Evolutionary conservation across 805 yeast genomes (phyloP), one percentile per base, ranked within the genome.

Genomic region (Saccharomycopsis sp.): DNA sequence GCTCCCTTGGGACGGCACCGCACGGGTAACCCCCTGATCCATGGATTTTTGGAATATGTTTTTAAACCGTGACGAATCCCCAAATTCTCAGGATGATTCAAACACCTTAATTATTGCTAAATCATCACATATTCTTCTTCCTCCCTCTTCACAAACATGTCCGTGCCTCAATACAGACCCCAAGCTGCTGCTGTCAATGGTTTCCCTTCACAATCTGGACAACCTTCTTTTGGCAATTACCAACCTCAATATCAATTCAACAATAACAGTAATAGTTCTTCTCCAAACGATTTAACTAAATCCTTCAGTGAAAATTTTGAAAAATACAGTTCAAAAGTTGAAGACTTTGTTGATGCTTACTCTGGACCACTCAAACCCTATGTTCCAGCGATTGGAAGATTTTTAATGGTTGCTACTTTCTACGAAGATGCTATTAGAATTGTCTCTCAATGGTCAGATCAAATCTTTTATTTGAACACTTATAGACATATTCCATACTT

Each of bases 361-460:
- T 52, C 61, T 40, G 57, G 69, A 49, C 64, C 74, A 26, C 55
- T 79, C 34, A 78, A 70, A 56, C 89, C 89, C 0, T 79, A 75
- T 52, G 79, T 88, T 36, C 96, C 97, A 6, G 76, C 77, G 18
- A 74, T 89, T 52, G 97, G 96, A 29, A 71, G 97, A 44, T 76
- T 84, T 46, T 73, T 88, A 49, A 88, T 89, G 47, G 95, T 89
- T 41, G 94, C 95, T 36, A 92, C 97, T 0, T 89, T 88, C 57
- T 74, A 76, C 50, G 97, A 89, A 62, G 97, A 92, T 56, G 73
- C 95, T 3, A 57, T 79, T 39, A 73, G 98, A 59, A 84, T 89
- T 53, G 51, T 77, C 39, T 64, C 86, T 4, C 96, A 88, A 63
- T 89, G 96, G 96, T 60, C 70, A 27, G 95, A 85, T 53, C 98